Conservation (phyloP, 164 flowering plant genomes). For the Piper longum region DNA sequence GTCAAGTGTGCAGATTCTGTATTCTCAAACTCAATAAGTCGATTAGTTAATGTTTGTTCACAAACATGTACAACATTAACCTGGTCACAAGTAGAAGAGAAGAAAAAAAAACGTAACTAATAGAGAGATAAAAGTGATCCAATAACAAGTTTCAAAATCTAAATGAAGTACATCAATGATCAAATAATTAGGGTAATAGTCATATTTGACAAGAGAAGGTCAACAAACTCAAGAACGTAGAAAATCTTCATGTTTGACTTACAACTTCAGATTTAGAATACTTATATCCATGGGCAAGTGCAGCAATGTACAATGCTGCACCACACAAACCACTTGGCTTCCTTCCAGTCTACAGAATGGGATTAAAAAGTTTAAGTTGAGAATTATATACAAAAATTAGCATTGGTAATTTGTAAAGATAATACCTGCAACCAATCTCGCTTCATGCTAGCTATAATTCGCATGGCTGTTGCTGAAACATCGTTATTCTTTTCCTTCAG, state of each 20-base stretch:
- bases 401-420: background rate
- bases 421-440: constrained; percentile 93
- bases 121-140: background rate
- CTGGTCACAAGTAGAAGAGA: constrained; percentile 19
- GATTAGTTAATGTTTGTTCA: constrained; percentile 80
- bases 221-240: background rate
- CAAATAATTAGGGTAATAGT: background rate
- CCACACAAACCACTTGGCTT: constrained; percentile 96
- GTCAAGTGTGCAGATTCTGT: constrained; percentile 80
- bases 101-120: background rate
- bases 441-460: constrained; percentile 82
- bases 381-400: background rate
- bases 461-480: constrained; percentile 49
- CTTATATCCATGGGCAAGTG: constrained; percentile 63
- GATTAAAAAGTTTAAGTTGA: background rate
- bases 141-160: background rate
- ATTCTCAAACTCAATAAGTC: constrained; percentile 83
- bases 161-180: background rate
- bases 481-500: constrained; percentile 20
- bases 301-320: constrained; percentile 81
- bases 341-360: constrained; percentile 64
- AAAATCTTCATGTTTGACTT: constrained; percentile 16
- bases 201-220: background rate
- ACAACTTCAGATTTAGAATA: constrained; percentile 67
- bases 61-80: constrained; percentile 71